phyloP scores from a whole-genome alignment of 2,329 filamentous ascomycete genomes.

The Xylariaceae sp. region DNA sequence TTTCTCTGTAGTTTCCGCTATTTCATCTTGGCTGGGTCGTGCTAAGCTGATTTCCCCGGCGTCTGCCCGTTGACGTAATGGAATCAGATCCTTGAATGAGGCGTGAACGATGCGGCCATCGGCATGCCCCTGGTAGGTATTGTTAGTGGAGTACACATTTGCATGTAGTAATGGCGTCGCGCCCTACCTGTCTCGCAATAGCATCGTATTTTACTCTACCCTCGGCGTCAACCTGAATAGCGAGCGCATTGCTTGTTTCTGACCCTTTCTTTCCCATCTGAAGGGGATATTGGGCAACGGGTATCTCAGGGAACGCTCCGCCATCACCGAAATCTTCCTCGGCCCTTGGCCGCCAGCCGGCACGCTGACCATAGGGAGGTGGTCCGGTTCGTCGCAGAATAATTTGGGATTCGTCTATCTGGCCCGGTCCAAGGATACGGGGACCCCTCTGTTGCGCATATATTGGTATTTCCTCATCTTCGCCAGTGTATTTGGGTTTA shows the following conservation, averaged over 20 bases:
- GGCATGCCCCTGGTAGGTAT: slow-evolving; percentile 61
- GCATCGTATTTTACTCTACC: slow-evolving; percentile 97
- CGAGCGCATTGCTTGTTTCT: slow-evolving; percentile 75
- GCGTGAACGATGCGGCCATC: slow-evolving; percentile 84
- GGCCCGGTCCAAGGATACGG: slow-evolving; percentile 72
- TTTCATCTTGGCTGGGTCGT: slow-evolving; percentile 78
- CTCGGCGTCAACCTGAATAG: slow-evolving; percentile 85
- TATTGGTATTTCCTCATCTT: slow-evolving; percentile 74
- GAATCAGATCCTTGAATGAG: slow-evolving; percentile 95
- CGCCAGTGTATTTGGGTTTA: slow-evolving; percentile 85
- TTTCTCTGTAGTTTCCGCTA: slow-evolving; percentile 77
- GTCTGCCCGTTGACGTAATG: slow-evolving; percentile 85
- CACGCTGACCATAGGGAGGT: slow-evolving; percentile 80
- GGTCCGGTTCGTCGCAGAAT: slow-evolving; percentile 77
- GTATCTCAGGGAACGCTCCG: slow-evolving; percentile 90
- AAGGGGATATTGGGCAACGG: slow-evolving; percentile 89
- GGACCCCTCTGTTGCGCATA: slow-evolving; percentile 74
- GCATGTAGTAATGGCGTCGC: neutral
- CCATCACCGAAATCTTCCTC: slow-evolving; percentile 95
- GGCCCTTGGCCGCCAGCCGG: slow-evolving; percentile 83
- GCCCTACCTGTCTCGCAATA: slow-evolving; percentile 62
- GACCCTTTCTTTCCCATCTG: slow-evolving; percentile 85
- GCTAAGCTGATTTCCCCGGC: slow-evolving; percentile 86
- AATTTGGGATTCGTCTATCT: slow-evolving; percentile 81
- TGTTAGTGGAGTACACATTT: neutral